A percentile compares a stretch with the other conserved stretches of the same genome.
Evolutionary conservation across 2,329 filamentous ascomycete genomes (phyloP).

Genomic region (Ophiostoma sp.): DNA sequence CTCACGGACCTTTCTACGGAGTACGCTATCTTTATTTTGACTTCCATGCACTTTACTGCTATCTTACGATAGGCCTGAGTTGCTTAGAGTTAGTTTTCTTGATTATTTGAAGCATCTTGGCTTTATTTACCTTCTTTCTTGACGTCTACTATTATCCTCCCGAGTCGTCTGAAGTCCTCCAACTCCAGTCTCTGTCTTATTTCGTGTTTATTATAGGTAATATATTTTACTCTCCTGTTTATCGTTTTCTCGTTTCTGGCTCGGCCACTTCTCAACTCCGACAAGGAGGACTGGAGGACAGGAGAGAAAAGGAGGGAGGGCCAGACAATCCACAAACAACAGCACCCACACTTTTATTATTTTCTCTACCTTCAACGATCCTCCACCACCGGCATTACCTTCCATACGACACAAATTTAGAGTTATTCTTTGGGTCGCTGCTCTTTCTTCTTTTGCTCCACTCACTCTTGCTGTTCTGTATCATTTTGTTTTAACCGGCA

Average conservation of each 20-base stretch:
- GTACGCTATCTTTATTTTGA: no score
- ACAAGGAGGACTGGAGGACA: not conserved
- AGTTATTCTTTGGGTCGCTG: not conserved
- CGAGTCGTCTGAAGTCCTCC: not conserved
- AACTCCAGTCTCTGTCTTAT: not conserved
- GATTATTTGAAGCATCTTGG: no score
- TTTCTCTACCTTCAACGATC: not conserved
- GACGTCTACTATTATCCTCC: not conserved
- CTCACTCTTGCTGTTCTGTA: not conserved
- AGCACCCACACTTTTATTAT: not conserved
- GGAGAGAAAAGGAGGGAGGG: not conserved
- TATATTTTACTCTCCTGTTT: not conserved
- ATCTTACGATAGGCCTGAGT: not conserved
- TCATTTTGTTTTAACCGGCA: constrained; percentile 21
- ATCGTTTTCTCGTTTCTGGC: not conserved
- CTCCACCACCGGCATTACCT: constrained; percentile 13
- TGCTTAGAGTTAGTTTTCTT: no score
- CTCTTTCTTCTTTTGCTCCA: not conserved
- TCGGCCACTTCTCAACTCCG: constrained; percentile 10
- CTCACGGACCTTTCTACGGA: not conserved
- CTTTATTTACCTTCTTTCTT: not conserved
- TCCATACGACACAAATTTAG: constrained; percentile 1
- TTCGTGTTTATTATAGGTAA: not conserved
- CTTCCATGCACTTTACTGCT: not conserved
- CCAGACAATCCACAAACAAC: not conserved